Evolutionary conservation across 2,329 filamentous ascomycete species (phyloP), one percentile per base, ranked within the genome.

Genomic region (Fusarium bactridioides): DNA sequence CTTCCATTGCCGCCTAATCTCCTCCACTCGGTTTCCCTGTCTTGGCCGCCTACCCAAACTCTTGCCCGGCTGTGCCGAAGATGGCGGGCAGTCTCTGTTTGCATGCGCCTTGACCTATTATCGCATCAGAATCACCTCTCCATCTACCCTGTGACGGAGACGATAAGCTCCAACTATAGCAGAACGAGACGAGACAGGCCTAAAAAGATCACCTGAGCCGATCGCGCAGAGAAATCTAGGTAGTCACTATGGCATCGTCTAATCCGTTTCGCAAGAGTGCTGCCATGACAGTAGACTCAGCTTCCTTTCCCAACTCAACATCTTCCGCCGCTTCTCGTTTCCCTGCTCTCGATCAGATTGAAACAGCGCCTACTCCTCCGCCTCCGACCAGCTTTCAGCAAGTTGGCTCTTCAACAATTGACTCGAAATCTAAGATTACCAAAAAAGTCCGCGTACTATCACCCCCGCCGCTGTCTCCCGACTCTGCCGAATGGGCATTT

Each of bases 381-480:
- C 78, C 78, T 48, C 71, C 72, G 19, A 78, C 76, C 21, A 78
- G 69, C 54, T 78, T 75, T 55, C 62, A 65, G 70, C 54, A 70
- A 61, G 59, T 57, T 47, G 78, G 78, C 29, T 76, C 79, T 47
- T 78, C 82, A 62, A 80, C 77, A 68, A 41, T 80, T 77, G 72
- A 83, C 75, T 73, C 67, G 55, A 86, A 81, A 72, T 78, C 80
- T 44, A 93, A 87, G 83, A 84, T 89, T 43, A 85, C 88, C 66
- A 92, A 92, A 82, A 92, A 89, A 76, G 91, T 93, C 67, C 89
- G 91, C 76, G 87, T 92, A 13, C 86, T 91, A 77, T 91, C 89
- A 45, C 90, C 90, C 57, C 89, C 89, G 65, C 89, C 89, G 7
- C 86, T 87, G n/a, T 87, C 87, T 18, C 86, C 88, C 73, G 87